Evolutionary conservation across 306 rosid genomes (phyloP), one percentile per base, ranked within the genome.

Genomic region (Mimosa pudica): DNA sequence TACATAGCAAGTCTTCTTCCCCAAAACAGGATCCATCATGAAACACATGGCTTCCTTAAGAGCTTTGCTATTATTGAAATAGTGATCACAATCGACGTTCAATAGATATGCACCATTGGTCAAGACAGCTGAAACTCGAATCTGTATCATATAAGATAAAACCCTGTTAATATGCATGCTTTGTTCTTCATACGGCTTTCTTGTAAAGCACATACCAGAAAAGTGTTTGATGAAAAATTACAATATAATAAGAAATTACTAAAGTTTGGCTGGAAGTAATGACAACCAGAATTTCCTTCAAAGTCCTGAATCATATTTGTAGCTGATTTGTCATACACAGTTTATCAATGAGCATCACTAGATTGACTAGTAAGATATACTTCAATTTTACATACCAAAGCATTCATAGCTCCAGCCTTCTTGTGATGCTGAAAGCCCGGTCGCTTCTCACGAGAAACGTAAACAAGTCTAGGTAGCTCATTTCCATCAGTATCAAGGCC

Each of bases 401-500:
- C 99, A 90, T 96, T 96, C 99, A 96, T 96, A 74, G 99, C 99
- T 88, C 99, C 99, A 30, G 99, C 99, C 80, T 96, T 96, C 88
- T 96, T 96, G 96, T 96, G 99, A 90, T 96, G 99, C 89, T 96
- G 99, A 88, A 96, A 96, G 84, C 99, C 99, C 0, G 99, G 99
- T 70, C 99, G 89, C 91, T 96, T 96, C 84, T 96, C 99, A 93
- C 99, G 99, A 84, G 99, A 96, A 86, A 91, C 97, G 82, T 96
- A 96, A 74, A 96, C 99, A 91, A 96, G 99, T 83, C 99, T 89
- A 32, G 99, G 99, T 11, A 96, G 91, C 85, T 96, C 99, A 88
- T 96, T 96, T 70, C 99, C 99, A 88, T 96, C 99, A 8, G 99
- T 96, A 85, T 96, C 99, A 71, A 96, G 89, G 51, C 99, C 99